Evolutionary conservation across 768 basidiomycete species (phyloP), one percentile per base, ranked within the genome.

Genomic region (Mycena sanguinolenta): DNA sequence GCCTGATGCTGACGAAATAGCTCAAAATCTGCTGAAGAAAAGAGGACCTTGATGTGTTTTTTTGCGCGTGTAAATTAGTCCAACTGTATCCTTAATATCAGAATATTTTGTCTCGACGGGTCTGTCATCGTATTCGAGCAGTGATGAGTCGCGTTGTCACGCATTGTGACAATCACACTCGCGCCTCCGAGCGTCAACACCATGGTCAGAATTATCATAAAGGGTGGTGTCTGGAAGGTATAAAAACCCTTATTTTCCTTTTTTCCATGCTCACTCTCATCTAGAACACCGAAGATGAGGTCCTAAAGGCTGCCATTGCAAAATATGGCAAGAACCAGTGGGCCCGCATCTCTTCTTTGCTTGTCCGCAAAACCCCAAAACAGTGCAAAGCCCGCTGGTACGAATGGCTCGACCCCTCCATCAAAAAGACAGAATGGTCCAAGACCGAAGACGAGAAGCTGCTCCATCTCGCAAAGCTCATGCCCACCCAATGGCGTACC

Each of bases 321-420:
- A 96, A 97, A 87, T 97, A 97, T 76, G 95, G 95, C 76, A 96
- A 97, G 84, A 97, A 97, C 77, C 96, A 97, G 86, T 97, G 96
- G 97, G 97, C 97, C 30, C 96, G 97, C 76, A 99, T 99, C 79
- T 98, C 96, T 14, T 99, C 97, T 36, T 86, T 99, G 34, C 90
- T 99, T 60, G 98, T 99, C 39, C 91, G 98, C 73, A 99, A 99
- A 82, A 99, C 98, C 2, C 97, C 98, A 14, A 99, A 99, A 79
- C 98, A 99, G 84, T 99, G 98, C 86, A 99, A 99, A 82, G 95
- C 95, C 1, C 93, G 96, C 46, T 99, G 97, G 97, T 98, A 97
- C 78, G 97, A 98, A 83, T 99, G 98, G 98, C 84, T 99, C 58
- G 98, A 99, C 83, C 98, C 98, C 8, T 97, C 96, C 60, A 99